Percentiles rank a stretch among this genome's conserved stretches.
These are phyloP conservation scores for Xylariaceae sp. DNA, from an alignment of 2,329 filamentous ascomycete genomes.

Conservation along the genomic window DNA sequence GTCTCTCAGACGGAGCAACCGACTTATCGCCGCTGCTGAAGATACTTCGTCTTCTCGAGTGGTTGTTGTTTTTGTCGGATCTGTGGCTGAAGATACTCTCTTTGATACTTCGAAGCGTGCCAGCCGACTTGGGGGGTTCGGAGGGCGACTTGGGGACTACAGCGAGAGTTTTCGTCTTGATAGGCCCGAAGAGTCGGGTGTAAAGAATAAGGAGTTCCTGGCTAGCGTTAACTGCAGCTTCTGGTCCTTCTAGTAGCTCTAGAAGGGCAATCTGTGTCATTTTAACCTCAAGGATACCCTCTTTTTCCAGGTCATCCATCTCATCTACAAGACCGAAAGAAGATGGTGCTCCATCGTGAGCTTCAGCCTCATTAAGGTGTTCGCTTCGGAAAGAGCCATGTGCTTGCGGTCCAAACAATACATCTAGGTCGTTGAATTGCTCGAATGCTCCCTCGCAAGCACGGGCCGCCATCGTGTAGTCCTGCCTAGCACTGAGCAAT, in stretches of 20 bases:
- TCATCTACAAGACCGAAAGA: constrained; percentile 60
- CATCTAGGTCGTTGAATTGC: constrained; percentile 68
- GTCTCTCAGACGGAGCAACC: constrained; percentile 33
- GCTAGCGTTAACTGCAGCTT: constrained; percentile 81
- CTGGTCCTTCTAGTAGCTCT: constrained; percentile 77
- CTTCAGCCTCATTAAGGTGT: constrained; percentile 56
- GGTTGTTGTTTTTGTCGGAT: constrained; percentile 36
- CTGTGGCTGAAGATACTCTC: constrained; percentile 74
- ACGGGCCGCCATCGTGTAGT: constrained; percentile 72
- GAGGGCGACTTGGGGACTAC: constrained; percentile 35
- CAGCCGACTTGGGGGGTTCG: constrained; percentile 63
- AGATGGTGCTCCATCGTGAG: constrained; percentile 31
- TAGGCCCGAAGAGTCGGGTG: constrained; percentile 65
- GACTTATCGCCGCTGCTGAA: constrained; percentile 27
- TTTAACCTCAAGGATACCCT: constrained; percentile 84
- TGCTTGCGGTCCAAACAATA: constrained; percentile 62
- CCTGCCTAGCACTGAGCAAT: constrained; percentile 78
- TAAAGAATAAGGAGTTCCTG: constrained; percentile 81
- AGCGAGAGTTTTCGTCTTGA: constrained; percentile 38
- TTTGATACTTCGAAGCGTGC: constrained; percentile 63
- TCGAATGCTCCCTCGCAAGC: constrained; percentile 90
- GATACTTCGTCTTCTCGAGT: constrained; percentile 37
- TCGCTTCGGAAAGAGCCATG: constrained; percentile 54
- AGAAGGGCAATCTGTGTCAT: constrained; percentile 87
- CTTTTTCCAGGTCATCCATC: constrained; percentile 79